A percentile compares a stretch with the other conserved stretches of the same genome.
Evolutionary conservation across 1,284 basidiomycete species (phyloP).

Genomic region (Coniophora puteana): DNA sequence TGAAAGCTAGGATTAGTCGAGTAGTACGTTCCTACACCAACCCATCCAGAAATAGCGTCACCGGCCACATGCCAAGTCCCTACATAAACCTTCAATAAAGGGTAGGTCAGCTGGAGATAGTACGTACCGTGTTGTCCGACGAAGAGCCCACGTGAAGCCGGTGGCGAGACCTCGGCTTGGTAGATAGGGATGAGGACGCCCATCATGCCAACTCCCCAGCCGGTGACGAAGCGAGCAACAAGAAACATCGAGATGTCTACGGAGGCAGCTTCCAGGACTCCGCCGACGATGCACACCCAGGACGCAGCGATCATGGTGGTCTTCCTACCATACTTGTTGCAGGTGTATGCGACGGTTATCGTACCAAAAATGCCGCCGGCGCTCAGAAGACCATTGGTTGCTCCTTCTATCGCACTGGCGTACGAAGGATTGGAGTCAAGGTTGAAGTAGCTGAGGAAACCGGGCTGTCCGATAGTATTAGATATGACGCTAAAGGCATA

Average conservation of each 20-base stretch:
- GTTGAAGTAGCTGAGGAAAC: conserved; percentile 1
- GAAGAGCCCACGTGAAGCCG: conserved; percentile 1
- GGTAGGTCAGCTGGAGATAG: neutral
- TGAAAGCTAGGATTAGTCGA: conserved; percentile 3
- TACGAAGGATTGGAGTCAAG: neutral
- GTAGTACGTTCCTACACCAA: conserved; percentile 5
- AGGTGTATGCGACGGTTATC: neutral
- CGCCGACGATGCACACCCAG: neutral
- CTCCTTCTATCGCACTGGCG: neutral
- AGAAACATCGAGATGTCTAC: conserved; percentile 2
- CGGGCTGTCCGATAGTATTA: neutral
- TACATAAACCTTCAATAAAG: neutral
- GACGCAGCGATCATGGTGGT: neutral
- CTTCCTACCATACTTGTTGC: conserved; percentile 1
- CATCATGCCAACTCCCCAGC: conserved; percentile 3
- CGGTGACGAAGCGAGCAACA: conserved; percentile 3
- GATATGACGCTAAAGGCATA: neutral
- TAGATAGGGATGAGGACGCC: conserved; percentile 3
- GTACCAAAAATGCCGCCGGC: neutral
- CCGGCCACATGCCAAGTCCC: conserved; percentile 1
- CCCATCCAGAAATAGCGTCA: conserved; percentile 2
- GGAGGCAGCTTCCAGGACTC: neutral
- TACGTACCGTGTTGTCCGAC: conserved; percentile 4
- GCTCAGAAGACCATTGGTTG: neutral
- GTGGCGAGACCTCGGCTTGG: conserved; percentile 2